Conservation (phyloP, 768 basidiomycete genomes). For the Mycena floridula region DNA sequence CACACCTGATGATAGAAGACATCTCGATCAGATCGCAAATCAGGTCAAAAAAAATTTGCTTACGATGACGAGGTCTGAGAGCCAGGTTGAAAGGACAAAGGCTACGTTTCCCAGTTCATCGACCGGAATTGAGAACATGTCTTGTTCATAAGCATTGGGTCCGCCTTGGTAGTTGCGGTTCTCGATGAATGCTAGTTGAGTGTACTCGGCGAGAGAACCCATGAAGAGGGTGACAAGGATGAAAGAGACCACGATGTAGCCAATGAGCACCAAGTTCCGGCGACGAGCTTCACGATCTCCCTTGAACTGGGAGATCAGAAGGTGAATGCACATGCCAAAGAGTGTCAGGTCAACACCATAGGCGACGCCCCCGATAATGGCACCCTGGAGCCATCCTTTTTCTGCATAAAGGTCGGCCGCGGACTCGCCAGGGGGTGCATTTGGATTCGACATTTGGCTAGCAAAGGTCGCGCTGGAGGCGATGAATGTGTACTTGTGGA, state of each 20-base stretch:
- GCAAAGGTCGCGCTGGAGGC: too few species aligned
- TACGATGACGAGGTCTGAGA: conserved; percentile 8
- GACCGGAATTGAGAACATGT: conserved; percentile 13
- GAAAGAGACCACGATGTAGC: conserved; percentile 5
- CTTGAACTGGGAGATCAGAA: background rate
- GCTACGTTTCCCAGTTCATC: conserved; percentile 7
- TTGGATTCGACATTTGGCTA: too few species aligned
- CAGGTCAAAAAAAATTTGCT: too few species aligned
- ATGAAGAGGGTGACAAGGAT: conserved; percentile 12
- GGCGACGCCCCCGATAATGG: conserved; percentile 1
- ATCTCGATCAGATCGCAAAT: background rate
- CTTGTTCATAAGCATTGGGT: conserved; percentile 10
- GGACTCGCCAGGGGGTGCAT: conserved; percentile 4
- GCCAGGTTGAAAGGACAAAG: conserved; percentile 9
- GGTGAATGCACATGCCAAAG: background rate
- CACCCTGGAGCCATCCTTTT: conserved; percentile 6
- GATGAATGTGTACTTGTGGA: too few species aligned
- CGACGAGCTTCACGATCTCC: background rate
- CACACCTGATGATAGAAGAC: conserved; percentile 1
- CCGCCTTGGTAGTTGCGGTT: conserved; percentile 15
- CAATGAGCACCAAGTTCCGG: background rate
- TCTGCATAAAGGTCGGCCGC: background rate
- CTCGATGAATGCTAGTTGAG: conserved; percentile 14
- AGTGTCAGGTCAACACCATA: conserved; percentile 2
- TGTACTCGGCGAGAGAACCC: conserved; percentile 10